Percentiles rank a stretch among this genome's conserved stretches.
Evolutionary conservation across 2,329 filamentous ascomycete species (phyloP).

Genomic region (Neoarthrinium moseri): DNA sequence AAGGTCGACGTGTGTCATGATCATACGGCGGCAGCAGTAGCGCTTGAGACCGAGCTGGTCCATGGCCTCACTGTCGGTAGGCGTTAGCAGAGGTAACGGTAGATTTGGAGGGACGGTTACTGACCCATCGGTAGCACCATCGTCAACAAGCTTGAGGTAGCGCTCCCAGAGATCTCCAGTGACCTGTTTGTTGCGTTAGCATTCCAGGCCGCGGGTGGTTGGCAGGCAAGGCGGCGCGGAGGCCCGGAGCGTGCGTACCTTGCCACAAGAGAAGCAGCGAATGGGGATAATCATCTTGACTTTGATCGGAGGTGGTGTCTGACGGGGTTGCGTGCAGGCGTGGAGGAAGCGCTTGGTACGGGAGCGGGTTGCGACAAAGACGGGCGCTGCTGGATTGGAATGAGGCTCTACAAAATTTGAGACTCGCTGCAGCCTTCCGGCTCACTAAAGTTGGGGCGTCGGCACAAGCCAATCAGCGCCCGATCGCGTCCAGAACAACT

Average conservation of each 20-base stretch:
- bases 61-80: conserved; percentile 79
- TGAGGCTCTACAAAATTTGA: conserved; percentile 7
- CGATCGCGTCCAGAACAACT: background rate
- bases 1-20: conserved; percentile 98
- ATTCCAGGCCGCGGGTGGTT: conserved; percentile 6
- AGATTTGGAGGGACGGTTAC: conserved; percentile 28
- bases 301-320: background rate
- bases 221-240: too few relatives aligned
- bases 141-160: conserved; percentile 85
- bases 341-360: background rate
- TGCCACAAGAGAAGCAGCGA: conserved; percentile 98
- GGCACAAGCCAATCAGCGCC: conserved; percentile 6
- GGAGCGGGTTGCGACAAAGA: conserved; percentile 2
- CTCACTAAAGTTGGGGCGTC: background rate
- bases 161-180: conserved; percentile 97
- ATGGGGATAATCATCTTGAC: conserved; percentile 95
- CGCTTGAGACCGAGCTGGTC: conserved; percentile 89
- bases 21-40: conserved; percentile 98
- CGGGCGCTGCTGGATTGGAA: background rate
- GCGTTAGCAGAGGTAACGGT: conserved; percentile 20
- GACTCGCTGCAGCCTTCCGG: conserved; percentile 3
- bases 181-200: conserved; percentile 58
- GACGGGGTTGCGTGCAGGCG: background rate
- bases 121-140: conserved; percentile 72
- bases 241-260: conserved; percentile 59